A percentile compares a stretch with the other conserved stretches of the same genome.
Evolutionary conservation across 2,329 filamentous ascomycete species (phyloP).

Genomic region (Xylariales sp.): DNA sequence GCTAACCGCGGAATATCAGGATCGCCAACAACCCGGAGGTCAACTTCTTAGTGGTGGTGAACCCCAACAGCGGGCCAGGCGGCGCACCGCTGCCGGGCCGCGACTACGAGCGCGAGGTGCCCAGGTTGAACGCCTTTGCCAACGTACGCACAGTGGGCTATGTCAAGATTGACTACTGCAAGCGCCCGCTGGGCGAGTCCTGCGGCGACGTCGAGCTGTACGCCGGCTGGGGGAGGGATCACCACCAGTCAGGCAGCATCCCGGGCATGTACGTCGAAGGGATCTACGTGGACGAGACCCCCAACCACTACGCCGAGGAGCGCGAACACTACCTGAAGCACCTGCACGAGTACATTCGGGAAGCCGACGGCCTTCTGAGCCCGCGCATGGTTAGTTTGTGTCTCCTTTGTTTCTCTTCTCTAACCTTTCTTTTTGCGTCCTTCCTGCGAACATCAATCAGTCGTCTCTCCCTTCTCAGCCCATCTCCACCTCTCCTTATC

Average conservation of each 20-base stretch:
- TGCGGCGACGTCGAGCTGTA: neutral
- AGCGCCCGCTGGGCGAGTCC: neutral
- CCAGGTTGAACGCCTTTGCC: constrained; percentile 1
- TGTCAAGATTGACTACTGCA: constrained; percentile 3
- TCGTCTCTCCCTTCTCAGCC: too few relatives aligned
- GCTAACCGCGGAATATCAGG: neutral
- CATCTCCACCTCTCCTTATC: too few relatives aligned
- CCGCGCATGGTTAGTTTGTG: constrained; percentile 1
- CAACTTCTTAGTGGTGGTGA: constrained; percentile 3
- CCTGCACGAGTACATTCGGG: neutral
- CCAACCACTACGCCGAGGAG: constrained; percentile 1
- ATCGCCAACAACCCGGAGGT: constrained; percentile 1
- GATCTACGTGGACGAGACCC: constrained; percentile 3
- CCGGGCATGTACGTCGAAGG: constrained; percentile 2
- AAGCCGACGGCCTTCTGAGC: neutral
- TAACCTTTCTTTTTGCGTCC: too few relatives aligned
- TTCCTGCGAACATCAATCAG: too few relatives aligned
- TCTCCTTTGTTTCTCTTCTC: too few relatives aligned
- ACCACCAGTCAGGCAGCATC: too few relatives aligned
- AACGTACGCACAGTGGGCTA: constrained; percentile 3
- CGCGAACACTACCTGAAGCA: neutral
- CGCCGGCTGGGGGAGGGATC: neutral
- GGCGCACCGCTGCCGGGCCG: constrained; percentile 1
- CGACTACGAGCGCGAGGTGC: constrained; percentile 1
- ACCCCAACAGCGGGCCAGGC: constrained; percentile 3